Percentiles rank a stretch among this genome's conserved stretches.
Evolutionary conservation across 2,329 filamentous ascomycete species (phyloP).

Genomic region (Phoma sp.): DNA sequence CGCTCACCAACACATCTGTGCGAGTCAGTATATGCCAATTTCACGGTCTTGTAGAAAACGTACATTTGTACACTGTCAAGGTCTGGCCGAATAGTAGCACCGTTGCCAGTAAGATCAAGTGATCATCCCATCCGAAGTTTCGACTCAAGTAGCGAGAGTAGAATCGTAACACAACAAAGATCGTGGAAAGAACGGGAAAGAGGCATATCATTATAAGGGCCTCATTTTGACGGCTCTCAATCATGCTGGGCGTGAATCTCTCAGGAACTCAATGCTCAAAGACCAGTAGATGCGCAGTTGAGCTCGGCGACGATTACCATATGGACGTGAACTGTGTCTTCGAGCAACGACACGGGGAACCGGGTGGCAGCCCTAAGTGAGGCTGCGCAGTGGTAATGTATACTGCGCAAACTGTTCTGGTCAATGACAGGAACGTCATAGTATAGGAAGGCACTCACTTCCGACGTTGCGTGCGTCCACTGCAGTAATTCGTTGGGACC

Average conservation of each 20-base stretch:
- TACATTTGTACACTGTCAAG: conserved; percentile 34
- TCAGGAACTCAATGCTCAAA: not conserved
- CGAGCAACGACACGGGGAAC: not conserved
- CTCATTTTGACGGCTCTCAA: conserved; percentile 36
- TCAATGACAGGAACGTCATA: not conserved
- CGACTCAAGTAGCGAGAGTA: conserved; percentile 38
- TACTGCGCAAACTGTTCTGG: not conserved
- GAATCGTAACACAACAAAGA: conserved; percentile 36
- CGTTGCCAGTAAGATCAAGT: conserved; percentile 36
- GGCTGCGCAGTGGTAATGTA: not conserved
- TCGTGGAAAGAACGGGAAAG: conserved; percentile 36
- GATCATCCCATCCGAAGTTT: conserved; percentile 45
- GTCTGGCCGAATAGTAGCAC: conserved; percentile 35
- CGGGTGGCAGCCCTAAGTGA: conserved; percentile 1
- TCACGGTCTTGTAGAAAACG: not conserved
- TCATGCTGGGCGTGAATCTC: conserved; percentile 21
- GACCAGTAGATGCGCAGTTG: not conserved
- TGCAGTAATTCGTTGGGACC: not conserved
- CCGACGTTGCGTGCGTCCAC: not conserved
- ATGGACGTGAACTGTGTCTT: not conserved
- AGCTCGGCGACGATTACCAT: conserved; percentile 2
- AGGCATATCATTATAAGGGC: conserved; percentile 34
- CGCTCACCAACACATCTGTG: conserved; percentile 37
- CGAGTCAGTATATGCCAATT: not conserved
- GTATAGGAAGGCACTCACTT: not conserved